Base-by-base conservation (phyloP, 768 basidiomycete species). In the Leucocoprinus sp. region DNA sequence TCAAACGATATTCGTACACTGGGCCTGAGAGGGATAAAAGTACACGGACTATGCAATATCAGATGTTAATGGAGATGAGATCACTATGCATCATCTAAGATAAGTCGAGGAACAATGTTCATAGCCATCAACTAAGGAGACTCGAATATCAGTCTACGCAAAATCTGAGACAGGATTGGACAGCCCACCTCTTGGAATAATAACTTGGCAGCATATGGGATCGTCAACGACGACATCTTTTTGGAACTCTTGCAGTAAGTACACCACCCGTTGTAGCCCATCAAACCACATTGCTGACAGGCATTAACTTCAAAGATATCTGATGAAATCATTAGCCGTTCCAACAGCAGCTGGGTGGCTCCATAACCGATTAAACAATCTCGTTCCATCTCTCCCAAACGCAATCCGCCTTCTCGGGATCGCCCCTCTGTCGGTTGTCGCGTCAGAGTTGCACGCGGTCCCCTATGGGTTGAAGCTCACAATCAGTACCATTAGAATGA, bases 341-440 rank as follows among this genome's bases (percentile, higher is more conserved):
- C 96, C 2, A 99, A 79, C 26, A 99, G 69, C 36, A 99, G 74
- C 57, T 98, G 95, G 0, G 93, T 95, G 8, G 96, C 96, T n/a
- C 96, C 96, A 56, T 99, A 90, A 31, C 95, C 96, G 57, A 97
- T 95, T 33, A 97, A 71, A 62, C 96, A 99, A 65, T 99, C 96
- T 37, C 96, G 84, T 60, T 99, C 96, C 96, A 99, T 99, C 67
- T 99, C 96, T 40, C 96, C 96, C 12, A 99, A 71, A 37, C 96
- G 89, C 52, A 99, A 67, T 50, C 96, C 96, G 60, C 96, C 96
- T 64, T 98, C 96, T 42, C 96, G 82, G 44, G 93, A 96, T 44
- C 96, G 82, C 66, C 96, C 96, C 66, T 99, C 96, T 1, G 96
- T 99, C 3, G 96, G 96, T 63, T 99, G 96, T 35, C 96, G 82